Evolutionary conservation across 169 alveolate genomes (phyloP).

Genomic region (Cryptosporidium sp.): DNA sequence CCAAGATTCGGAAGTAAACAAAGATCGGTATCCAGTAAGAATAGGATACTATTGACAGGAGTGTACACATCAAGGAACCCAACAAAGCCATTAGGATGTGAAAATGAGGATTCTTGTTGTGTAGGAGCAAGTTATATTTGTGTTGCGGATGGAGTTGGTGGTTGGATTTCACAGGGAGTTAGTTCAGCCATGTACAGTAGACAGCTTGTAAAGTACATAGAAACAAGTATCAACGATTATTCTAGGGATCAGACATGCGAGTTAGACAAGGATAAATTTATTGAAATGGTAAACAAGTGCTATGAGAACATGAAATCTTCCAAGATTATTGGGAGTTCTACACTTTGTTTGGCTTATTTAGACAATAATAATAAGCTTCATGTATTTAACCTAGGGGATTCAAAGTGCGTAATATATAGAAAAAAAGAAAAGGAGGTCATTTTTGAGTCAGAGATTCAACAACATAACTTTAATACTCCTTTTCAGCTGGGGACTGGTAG

Average conservation of each 20-base stretch:
- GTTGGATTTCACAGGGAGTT: constrained; percentile 61
- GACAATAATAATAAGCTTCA: constrained; percentile 26
- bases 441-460: constrained; percentile 44
- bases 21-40: not conserved
- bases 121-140: constrained; percentile 40
- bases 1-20: constrained; percentile 7
- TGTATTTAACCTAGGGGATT: constrained; percentile 53
- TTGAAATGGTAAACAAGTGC: constrained; percentile 9
- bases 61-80: constrained; percentile 47
- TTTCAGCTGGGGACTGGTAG: constrained; percentile 64
- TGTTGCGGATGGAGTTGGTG: constrained; percentile 74
- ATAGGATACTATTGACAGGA: constrained; percentile 30
- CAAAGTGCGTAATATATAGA: constrained; percentile 51
- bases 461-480: constrained; percentile 58
- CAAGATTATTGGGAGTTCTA: constrained; percentile 60
- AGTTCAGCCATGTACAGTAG: constrained; percentile 56
- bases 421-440: constrained; percentile 9
- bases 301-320: constrained; percentile 30
- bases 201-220: constrained; percentile 19
- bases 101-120: constrained; percentile 54
- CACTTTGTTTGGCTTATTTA: constrained; percentile 22
- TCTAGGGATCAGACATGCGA: not conserved
- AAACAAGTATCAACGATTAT: not conserved
- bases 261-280: not conserved
- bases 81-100: constrained; percentile 40